Evolutionary conservation across 371 early-diverging fungal genomes (phyloP), one percentile per base, ranked within the genome.

Genomic region (Coemansia sp.): DNA sequence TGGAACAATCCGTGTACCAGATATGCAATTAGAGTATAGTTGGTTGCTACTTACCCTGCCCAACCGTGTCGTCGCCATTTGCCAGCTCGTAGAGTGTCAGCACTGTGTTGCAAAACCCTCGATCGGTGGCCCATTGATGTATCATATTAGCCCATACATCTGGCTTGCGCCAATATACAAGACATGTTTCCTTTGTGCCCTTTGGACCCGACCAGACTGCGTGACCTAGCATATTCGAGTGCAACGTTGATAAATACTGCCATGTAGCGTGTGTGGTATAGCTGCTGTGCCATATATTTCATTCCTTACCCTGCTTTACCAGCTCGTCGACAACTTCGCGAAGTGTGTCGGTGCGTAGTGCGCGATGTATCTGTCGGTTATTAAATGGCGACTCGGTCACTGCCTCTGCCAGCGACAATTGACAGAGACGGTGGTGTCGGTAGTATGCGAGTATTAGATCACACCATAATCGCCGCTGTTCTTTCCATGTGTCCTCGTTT

Each of bases 91-190:
- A 92, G 42, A 87, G 80, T 2, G 94, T 95, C 65, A 92, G 82
- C 52, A 95, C 89, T 3, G 91, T 84, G 71, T 90, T 90, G 69
- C 85, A 86, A 72, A 88, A 81, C 11, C 95, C 95, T 58, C 50
- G 42, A 8, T 54, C 47, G 61, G 67, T 80, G 76, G 92, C 95
- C 94, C 93, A 94, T 62, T 84, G 80, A 69, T 87, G 86, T 16
- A 95, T 86, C 66, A 90, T 64, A 29, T 82, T 67, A 0, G 93
- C 94, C 95, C 95, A 95, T 56, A 92, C 93, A 39, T 92, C 92
- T 8, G 93, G 94, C 76, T 87, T 92, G 67, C 89, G 85, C 95
- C 95, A 94, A 67, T 87, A 89, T 8, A 95, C 80, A 18, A 89
- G 78, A 14, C 89, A 91, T 18, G 84, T 78, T 26, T 81, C 78